These are phyloP conservation scores for Yarrowia hollandica DNA, from an alignment of 805 yeast species.

Conservation along the genomic window DNA sequence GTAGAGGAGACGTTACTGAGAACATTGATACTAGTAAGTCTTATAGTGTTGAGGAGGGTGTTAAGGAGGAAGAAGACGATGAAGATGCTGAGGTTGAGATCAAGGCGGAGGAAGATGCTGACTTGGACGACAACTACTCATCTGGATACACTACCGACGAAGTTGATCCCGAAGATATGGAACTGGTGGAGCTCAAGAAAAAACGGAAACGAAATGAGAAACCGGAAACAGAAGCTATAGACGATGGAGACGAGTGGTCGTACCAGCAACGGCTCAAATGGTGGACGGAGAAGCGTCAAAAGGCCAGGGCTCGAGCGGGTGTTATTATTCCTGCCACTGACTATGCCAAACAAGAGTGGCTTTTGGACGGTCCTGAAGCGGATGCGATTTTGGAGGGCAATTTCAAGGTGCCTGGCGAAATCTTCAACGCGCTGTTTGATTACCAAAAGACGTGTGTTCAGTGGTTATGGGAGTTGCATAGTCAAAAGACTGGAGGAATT, in stretches of 20 bases:
- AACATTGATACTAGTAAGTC: slow-evolving; percentile 18
- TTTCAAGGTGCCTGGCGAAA: slow-evolving; percentile 84
- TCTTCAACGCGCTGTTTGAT: slow-evolving; percentile 81
- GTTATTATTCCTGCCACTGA: slow-evolving; percentile 35
- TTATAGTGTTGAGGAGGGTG: not conserved
- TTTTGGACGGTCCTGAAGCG: slow-evolving; percentile 42
- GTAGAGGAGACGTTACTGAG: slow-evolving; percentile 13
- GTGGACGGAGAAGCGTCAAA: slow-evolving; percentile 61
- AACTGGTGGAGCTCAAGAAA: slow-evolving; percentile 9
- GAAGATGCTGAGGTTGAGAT: not conserved
- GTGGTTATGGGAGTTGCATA: slow-evolving; percentile 93
- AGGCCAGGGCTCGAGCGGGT: slow-evolving; percentile 42
- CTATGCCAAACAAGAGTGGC: slow-evolving; percentile 7
- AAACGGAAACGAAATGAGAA: not conserved
- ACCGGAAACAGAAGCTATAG: slow-evolving; percentile 43
- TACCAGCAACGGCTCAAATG: slow-evolving; percentile 60
- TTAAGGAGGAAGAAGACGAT: not conserved
- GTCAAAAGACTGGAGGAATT: slow-evolving; percentile 90
- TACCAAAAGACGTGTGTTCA: slow-evolving; percentile 96
- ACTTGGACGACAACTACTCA: not conserved
- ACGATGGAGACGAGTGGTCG: slow-evolving; percentile 76
- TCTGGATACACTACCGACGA: slow-evolving; percentile 11
- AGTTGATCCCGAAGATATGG: slow-evolving; percentile 10
- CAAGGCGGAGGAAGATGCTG: not conserved
- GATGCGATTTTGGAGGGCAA: slow-evolving; percentile 73